Conservation (phyloP, 768 basidiomycete genomes). For the Boletus subparvulus region DNA sequence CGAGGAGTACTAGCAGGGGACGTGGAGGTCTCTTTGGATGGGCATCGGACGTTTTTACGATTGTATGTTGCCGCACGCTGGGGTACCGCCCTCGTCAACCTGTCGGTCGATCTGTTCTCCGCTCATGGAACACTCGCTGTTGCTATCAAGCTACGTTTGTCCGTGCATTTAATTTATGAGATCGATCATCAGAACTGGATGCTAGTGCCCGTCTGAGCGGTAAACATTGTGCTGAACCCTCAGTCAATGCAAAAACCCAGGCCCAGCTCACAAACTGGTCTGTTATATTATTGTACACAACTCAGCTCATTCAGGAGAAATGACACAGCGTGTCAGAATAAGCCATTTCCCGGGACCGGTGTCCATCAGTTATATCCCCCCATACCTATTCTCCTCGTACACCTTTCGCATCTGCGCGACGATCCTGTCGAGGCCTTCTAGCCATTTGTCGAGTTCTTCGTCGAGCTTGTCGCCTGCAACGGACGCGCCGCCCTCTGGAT, state of each 20-base stretch:
- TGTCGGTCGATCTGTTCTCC: not conserved
- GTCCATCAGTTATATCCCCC: constrained; percentile 30
- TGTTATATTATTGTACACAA: not conserved
- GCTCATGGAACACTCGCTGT: not conserved
- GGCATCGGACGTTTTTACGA: not conserved
- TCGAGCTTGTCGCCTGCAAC: constrained; percentile 51
- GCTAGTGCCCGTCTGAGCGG: too few relatives aligned
- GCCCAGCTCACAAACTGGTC: not conserved
- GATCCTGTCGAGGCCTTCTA: constrained; percentile 53
- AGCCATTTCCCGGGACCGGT: not conserved
- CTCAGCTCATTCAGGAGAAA: not conserved
- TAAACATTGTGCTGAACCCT: not conserved
- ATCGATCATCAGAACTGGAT: not conserved
- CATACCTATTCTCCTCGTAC: constrained; percentile 56
- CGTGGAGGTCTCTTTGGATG: not conserved
- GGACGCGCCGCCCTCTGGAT: constrained; percentile 52
- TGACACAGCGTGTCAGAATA: not conserved
- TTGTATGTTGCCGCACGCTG: not conserved
- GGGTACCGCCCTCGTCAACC: not conserved
- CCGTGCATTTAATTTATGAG: not conserved
- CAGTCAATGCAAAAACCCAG: not conserved
- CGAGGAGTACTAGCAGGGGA: not conserved
- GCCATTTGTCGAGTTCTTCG: constrained; percentile 57
- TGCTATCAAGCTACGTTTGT: not conserved
- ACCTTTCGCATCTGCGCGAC: constrained; percentile 52